A percentile compares a stretch with the other conserved stretches of the same genome.
Evolutionary conservation across 2,329 filamentous ascomycete species (phyloP).

Genomic region (Pseudogymnoascus sp.): DNA sequence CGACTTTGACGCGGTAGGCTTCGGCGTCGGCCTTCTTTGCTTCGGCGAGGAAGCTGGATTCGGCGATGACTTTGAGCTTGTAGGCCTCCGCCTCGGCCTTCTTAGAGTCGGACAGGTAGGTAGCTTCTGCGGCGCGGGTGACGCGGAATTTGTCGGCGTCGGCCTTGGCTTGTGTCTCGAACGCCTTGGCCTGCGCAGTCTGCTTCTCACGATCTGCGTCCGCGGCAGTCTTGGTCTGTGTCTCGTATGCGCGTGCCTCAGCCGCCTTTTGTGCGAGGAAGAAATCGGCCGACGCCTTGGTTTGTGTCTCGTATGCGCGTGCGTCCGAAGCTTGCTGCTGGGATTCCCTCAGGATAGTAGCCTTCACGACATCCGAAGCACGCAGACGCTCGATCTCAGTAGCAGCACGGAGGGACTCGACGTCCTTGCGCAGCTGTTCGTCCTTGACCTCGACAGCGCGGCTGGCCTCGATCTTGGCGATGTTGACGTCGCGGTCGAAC

Average conservation of each 20-base stretch:
- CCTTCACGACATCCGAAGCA: slow-evolving; percentile 70
- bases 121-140: slow-evolving; percentile 47
- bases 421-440: slow-evolving; percentile 69
- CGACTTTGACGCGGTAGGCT: background rate
- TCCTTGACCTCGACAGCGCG: slow-evolving; percentile 68
- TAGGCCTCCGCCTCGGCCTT: slow-evolving; percentile 27
- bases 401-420: slow-evolving; percentile 67
- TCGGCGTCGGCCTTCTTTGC: slow-evolving; percentile 33
- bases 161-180: slow-evolving; percentile 37
- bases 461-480: slow-evolving; percentile 65
- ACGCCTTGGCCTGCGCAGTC: slow-evolving; percentile 16
- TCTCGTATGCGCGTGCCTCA: slow-evolving; percentile 41
- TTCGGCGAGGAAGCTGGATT: background rate
- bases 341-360: slow-evolving; percentile 59
- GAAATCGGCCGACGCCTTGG: slow-evolving; percentile 29
- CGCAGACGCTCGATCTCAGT: slow-evolving; percentile 75
- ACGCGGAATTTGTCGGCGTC: slow-evolving; percentile 25
- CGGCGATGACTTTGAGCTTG: slow-evolving; percentile 11
- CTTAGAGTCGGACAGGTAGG: background rate
- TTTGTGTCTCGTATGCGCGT: slow-evolving; percentile 54
- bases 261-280: slow-evolving; percentile 43
- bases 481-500: slow-evolving; percentile 64
- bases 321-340: slow-evolving; percentile 61
- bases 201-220: slow-evolving; percentile 15
- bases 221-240: slow-evolving; percentile 34